phyloP scores from a whole-genome alignment of 1,284 basidiomycete species.

The Pseudozyma thailandica region DNA sequence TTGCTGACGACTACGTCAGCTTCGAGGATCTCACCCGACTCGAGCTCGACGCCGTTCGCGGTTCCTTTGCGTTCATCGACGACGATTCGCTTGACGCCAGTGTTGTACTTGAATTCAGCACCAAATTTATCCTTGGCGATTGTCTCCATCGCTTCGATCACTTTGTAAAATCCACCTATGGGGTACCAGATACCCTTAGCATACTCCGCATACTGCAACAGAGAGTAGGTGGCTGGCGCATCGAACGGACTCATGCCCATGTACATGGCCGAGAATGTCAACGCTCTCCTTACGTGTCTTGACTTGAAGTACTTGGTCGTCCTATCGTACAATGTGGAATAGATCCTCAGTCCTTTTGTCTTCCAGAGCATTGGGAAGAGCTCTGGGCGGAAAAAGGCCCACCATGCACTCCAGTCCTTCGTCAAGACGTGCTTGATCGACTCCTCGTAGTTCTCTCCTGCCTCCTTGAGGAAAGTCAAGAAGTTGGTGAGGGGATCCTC shows the following conservation, averaged over 20 bases:
- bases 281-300: slow-evolving; percentile 68
- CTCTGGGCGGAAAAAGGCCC: slow-evolving; percentile 69
- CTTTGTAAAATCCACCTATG: slow-evolving; percentile 71
- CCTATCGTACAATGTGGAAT: slow-evolving; percentile 66
- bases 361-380: slow-evolving; percentile 69
- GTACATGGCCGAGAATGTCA: slow-evolving; percentile 46
- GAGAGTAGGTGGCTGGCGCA: slow-evolving; percentile 72
- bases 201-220: slow-evolving; percentile 73
- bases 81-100: slow-evolving; percentile 69
- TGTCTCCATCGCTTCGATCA: slow-evolving; percentile 70
- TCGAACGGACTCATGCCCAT: slow-evolving; percentile 72
- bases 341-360: slow-evolving; percentile 57
- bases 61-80: slow-evolving; percentile 29
- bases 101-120: slow-evolving; percentile 69
- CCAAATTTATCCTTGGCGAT: slow-evolving; percentile 69
- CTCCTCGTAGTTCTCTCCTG: slow-evolving; percentile 70
- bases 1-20: slow-evolving; percentile 72
- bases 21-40: slow-evolving; percentile 68
- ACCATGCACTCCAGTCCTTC: slow-evolving; percentile 70
- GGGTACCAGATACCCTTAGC: slow-evolving; percentile 73
- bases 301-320: slow-evolving; percentile 71
- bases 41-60: slow-evolving; percentile 69
- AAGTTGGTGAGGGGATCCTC: slow-evolving; percentile 64
- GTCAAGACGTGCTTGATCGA: slow-evolving; percentile 70
- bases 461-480: slow-evolving; percentile 69